Conservation (phyloP, 1,284 basidiomycete species). For the Rugosomyces carneus region DNA sequence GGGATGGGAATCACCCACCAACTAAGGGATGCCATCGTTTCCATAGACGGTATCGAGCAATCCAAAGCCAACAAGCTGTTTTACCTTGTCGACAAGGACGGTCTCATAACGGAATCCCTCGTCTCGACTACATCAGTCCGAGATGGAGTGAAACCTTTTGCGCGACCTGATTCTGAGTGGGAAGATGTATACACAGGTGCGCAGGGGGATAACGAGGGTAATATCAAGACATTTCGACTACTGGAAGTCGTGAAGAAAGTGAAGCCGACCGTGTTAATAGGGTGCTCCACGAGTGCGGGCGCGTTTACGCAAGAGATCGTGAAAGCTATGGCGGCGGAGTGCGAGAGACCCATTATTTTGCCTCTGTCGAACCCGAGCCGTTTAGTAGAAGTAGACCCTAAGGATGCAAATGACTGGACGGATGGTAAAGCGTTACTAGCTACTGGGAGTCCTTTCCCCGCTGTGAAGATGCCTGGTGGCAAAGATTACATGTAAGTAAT, state of each 20-base stretch:
- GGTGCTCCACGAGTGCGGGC: conserved; percentile 73
- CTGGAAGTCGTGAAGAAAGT: conserved; percentile 66
- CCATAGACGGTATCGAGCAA: conserved; percentile 47
- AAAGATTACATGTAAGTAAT: conserved; percentile 60
- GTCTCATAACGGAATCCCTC: conserved; percentile 48
- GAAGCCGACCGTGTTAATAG: conserved; percentile 66
- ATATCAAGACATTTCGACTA: conserved; percentile 47
- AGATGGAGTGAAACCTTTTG: conserved; percentile 49
- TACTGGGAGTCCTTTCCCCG: conserved; percentile 79
- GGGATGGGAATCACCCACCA: conserved; percentile 74
- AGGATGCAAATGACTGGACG: conserved; percentile 72
- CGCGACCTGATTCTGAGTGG: conserved; percentile 51
- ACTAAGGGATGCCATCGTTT: conserved; percentile 70
- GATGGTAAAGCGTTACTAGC: conserved; percentile 71
- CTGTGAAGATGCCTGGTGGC: conserved; percentile 61
- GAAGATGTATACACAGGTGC: conserved; percentile 29
- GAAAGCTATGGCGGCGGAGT: conserved; percentile 60
- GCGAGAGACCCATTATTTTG: conserved; percentile 74
- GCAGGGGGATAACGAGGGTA: conserved; percentile 32
- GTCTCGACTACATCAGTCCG: conserved; percentile 40
- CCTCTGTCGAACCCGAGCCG: conserved; percentile 79
- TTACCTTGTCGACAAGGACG: conserved; percentile 60
- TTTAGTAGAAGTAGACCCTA: conserved; percentile 71
- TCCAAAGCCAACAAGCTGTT: conserved; percentile 62
- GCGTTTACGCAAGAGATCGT: conserved; percentile 80